Evolutionary conservation across 176 grass and related monocot species (phyloP).

Genomic region (Musa itinerans): DNA sequence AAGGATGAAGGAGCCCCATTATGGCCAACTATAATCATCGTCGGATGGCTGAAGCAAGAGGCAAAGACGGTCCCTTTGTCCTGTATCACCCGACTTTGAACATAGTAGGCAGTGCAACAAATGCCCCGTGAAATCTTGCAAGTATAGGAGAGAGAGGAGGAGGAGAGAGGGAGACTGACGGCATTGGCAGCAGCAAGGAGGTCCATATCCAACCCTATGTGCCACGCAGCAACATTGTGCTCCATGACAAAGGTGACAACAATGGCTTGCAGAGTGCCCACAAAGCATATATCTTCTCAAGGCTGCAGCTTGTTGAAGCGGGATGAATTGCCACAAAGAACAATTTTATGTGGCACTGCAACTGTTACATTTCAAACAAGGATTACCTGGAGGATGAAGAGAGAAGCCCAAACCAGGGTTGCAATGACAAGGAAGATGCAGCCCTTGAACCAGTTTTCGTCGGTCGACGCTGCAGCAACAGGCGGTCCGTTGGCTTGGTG

Average conservation of each 20-base stretch:
- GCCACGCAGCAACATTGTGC: conserved; percentile 20
- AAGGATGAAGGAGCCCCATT: conserved; percentile 14
- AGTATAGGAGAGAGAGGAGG: neutral
- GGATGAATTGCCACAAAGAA: conserved; percentile 19
- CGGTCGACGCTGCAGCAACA: neutral
- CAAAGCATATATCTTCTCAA: conserved; percentile 28
- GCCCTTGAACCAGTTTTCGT: conserved; percentile 16
- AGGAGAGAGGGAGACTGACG: conserved; percentile 1
- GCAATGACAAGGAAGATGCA: conserved; percentile 24
- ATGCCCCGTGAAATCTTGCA: neutral
- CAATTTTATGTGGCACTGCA: neutral
- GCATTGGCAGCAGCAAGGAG: conserved; percentile 24
- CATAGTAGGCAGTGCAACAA: conserved; percentile 12
- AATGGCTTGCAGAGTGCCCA: conserved; percentile 20
- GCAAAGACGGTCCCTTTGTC: conserved; percentile 9
- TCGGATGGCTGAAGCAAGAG: conserved; percentile 14
- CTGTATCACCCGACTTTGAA: conserved; percentile 7
- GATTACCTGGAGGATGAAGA: conserved; percentile 34
- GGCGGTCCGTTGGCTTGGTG: neutral
- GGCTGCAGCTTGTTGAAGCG: neutral
- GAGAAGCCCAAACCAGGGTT: conserved; percentile 17
- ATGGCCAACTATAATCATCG: conserved; percentile 17
- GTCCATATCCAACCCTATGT: conserved; percentile 24
- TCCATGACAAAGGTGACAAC: conserved; percentile 19
- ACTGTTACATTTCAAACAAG: neutral